A percentile compares a stretch with the other conserved stretches of the same genome.
Evolutionary conservation across 768 basidiomycete genomes (phyloP).

Genomic region (Serendipita sp.): DNA sequence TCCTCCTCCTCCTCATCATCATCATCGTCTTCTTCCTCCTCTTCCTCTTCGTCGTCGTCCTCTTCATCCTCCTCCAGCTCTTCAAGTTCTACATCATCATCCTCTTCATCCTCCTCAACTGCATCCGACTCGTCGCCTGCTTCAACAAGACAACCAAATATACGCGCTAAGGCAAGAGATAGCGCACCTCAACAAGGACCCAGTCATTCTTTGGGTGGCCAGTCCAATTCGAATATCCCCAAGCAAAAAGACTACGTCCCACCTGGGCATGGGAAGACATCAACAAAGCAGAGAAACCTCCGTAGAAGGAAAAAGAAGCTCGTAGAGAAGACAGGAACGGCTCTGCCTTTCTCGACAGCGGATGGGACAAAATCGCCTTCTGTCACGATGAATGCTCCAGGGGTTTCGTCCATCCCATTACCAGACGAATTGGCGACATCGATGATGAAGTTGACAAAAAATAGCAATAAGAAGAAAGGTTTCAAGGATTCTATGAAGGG

Average conservation of each 20-base stretch:
- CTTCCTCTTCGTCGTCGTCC: background rate
- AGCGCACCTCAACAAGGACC: too few species aligned
- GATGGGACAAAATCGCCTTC: background rate
- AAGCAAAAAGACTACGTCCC: background rate
- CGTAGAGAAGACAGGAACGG: background rate
- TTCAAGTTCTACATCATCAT: background rate
- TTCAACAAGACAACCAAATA: background rate
- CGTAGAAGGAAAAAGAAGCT: background rate
- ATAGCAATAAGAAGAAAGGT: background rate
- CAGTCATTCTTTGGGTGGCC: background rate
- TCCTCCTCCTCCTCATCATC: background rate
- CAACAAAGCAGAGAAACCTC: background rate
- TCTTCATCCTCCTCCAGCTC: background rate
- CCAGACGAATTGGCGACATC: background rate
- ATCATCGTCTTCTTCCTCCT: background rate
- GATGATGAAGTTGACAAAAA: background rate
- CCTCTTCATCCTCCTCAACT: background rate
- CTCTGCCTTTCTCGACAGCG: background rate
- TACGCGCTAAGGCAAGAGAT: too few species aligned
- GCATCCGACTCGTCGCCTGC: background rate
- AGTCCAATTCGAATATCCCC: background rate
- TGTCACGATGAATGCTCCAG: background rate
- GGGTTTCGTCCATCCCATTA: too few species aligned
- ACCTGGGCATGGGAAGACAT: background rate
- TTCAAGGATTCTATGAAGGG: slow-evolving; percentile 1